phyloP scores from a whole-genome alignment of 768 basidiomycete genomes.

The Tylopilus plumbeoviolaceoides region DNA sequence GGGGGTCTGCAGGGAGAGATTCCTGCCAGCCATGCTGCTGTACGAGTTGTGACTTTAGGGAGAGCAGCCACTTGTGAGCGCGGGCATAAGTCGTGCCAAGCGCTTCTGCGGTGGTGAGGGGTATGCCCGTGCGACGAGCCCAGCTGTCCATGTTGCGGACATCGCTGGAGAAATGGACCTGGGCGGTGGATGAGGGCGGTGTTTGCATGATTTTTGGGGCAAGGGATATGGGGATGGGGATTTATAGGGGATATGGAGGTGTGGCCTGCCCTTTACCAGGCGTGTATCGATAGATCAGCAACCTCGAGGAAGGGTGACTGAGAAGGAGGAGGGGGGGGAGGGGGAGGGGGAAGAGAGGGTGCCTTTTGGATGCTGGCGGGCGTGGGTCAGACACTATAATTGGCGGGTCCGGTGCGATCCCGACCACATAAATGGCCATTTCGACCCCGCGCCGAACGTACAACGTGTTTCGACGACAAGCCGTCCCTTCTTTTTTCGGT shows the following conservation, averaged over 20 bases:
- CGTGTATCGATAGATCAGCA: slow-evolving; percentile 7
- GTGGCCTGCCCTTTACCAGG: slow-evolving; percentile 33
- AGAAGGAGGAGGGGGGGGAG: slow-evolving; percentile 17
- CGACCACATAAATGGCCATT: slow-evolving; percentile 51
- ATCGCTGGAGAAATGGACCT: slow-evolving; percentile 76
- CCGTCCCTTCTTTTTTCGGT: slow-evolving; percentile 16
- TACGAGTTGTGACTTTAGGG: slow-evolving; percentile 59
- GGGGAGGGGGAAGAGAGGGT: slow-evolving; percentile 24
- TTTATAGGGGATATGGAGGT: slow-evolving; percentile 23
- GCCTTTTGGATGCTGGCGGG: slow-evolving; percentile 22
- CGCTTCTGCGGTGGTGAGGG: slow-evolving; percentile 78
- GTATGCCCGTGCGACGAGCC: slow-evolving; percentile 75
- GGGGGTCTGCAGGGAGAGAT: slow-evolving; percentile 50
- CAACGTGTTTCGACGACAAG: slow-evolving; percentile 75
- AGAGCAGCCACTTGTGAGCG: slow-evolving; percentile 71
- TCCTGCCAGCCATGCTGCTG: slow-evolving; percentile 71
- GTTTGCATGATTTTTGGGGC: slow-evolving; percentile 26
- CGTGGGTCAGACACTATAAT: slow-evolving; percentile 43
- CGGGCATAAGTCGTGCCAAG: slow-evolving; percentile 77
- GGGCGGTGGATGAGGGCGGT: slow-evolving; percentile 38
- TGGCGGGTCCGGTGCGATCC: slow-evolving; percentile 53
- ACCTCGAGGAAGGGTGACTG: slow-evolving; percentile 14
- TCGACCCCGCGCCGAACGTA: slow-evolving; percentile 60
- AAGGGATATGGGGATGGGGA: slow-evolving; percentile 3
- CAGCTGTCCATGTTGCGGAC: slow-evolving; percentile 81